A percentile compares a stretch with the other conserved stretches of the same genome.
phyloP scores from a whole-genome alignment of 2,329 filamentous ascomycete species.

The Dryadomyces quercus-mongolicae region DNA sequence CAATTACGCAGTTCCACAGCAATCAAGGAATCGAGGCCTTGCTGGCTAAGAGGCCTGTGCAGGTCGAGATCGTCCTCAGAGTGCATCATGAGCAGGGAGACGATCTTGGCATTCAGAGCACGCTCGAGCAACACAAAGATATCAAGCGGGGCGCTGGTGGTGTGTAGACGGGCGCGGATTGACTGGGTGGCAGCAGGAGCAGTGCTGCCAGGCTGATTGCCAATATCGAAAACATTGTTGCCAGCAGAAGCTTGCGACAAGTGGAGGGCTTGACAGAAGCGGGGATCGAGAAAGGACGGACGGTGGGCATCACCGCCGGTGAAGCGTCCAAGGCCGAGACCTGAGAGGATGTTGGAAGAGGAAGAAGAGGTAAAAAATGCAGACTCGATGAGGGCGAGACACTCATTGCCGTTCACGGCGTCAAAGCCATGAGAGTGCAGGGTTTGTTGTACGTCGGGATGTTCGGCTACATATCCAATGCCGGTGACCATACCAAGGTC shows the following conservation, averaged over 20 bases:
- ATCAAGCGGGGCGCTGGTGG: slow-evolving; percentile 5
- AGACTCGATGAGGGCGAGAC: slow-evolving; percentile 14
- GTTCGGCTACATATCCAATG: slow-evolving; percentile 19
- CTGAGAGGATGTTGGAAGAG: slow-evolving; percentile 11
- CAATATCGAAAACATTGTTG: background rate
- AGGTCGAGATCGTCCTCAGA: slow-evolving; percentile 9
- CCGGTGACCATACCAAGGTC: slow-evolving; percentile 26
- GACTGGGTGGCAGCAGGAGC: background rate
- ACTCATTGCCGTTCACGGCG: slow-evolving; percentile 11
- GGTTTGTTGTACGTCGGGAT: slow-evolving; percentile 8
- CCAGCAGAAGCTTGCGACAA: background rate
- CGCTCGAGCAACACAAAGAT: slow-evolving; percentile 1
- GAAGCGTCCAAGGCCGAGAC: slow-evolving; percentile 11
- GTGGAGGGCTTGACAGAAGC: slow-evolving; percentile 9
- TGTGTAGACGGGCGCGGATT: slow-evolving; percentile 7
- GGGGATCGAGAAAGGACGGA: slow-evolving; percentile 10
- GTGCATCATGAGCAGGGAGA: slow-evolving; percentile 7
- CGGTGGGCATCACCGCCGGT: slow-evolving; percentile 8
- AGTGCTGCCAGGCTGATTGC: background rate
- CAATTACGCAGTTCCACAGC: slow-evolving; percentile 13
- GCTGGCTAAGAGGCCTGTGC: slow-evolving; percentile 8
- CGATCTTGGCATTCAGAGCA: slow-evolving; percentile 9
- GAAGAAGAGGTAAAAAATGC: slow-evolving; percentile 4
- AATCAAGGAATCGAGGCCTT: slow-evolving; percentile 12
- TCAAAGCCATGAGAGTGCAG: slow-evolving; percentile 12